Conservation (phyloP, 129 eudicot genomes). For the Silybum marianum region DNA sequence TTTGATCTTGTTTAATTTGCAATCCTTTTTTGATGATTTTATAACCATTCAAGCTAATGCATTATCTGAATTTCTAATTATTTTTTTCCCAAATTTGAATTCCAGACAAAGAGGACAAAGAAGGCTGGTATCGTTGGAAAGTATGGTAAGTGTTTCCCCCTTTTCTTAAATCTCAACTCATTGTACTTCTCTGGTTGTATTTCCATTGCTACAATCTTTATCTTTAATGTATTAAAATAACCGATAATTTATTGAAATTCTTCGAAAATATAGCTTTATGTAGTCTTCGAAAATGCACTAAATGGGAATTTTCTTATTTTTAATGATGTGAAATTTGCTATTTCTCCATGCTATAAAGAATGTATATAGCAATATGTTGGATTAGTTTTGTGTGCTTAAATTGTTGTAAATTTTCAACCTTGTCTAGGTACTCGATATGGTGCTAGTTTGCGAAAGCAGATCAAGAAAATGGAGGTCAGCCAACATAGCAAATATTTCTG, state of each 20-base stretch:
- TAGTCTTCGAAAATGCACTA: neutral
- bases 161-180: neutral
- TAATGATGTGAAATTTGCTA: neutral
- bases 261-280: neutral
- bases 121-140: slow-evolving; percentile 29
- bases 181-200: neutral
- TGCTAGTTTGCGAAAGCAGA: slow-evolving; percentile 83
- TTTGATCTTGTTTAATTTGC: neutral
- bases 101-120: slow-evolving; percentile 60
- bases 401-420: neutral
- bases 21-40: neutral
- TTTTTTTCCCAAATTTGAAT: neutral
- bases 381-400: neutral
- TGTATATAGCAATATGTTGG: neutral
- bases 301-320: neutral
- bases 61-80: slow-evolving; percentile 16
- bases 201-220: neutral
- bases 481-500: slow-evolving; percentile 74
- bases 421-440: slow-evolving; percentile 72
- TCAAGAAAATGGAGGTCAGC: slow-evolving; percentile 53
- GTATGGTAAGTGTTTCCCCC: slow-evolving; percentile 36
- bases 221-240: neutral
- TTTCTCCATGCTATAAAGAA: neutral
- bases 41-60: neutral
- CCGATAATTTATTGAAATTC: neutral